Conservation (phyloP, 2,329 filamentous ascomycete genomes). For the Rutstroemia sp. region DNA sequence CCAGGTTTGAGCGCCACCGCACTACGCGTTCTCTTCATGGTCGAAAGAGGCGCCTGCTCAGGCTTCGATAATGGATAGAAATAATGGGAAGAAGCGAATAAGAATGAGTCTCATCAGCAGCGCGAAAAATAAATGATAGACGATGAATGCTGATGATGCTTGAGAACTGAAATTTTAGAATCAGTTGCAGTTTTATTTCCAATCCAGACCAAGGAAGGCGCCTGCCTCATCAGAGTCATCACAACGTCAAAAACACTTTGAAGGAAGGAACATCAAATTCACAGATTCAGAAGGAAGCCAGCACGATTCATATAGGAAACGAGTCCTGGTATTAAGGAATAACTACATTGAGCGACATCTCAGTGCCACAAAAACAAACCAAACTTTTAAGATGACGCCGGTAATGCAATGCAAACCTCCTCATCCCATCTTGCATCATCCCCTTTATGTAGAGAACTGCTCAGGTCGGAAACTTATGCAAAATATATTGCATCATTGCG, state of each 20-base stretch:
- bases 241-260: background rate
- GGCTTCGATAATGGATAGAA: background rate
- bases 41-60: background rate
- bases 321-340: conserved; percentile 14
- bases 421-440: conserved; percentile 27
- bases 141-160: background rate
- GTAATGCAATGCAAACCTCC: conserved; percentile 28
- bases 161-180: background rate
- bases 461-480: conserved; percentile 30
- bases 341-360: background rate
- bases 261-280: background rate
- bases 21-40: conserved; percentile 20
- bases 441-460: conserved; percentile 23
- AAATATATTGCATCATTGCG: conserved; percentile 15
- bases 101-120: conserved; percentile 4
- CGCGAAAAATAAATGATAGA: background rate
- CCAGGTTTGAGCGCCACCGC: conserved; percentile 7
- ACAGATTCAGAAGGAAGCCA: background rate
- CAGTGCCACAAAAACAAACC: conserved; percentile 12
- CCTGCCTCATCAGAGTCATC: background rate
- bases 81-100: conserved; percentile 1
- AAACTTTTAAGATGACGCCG: conserved; percentile 29
- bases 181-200: no score
- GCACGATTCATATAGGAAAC: background rate
- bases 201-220: no score